A percentile compares a stretch with the other conserved stretches of the same genome.
These are phyloP conservation scores for Hemileia vastatrix DNA, from an alignment of 1,284 basidiomycete genomes.

Conservation along the genomic window DNA sequence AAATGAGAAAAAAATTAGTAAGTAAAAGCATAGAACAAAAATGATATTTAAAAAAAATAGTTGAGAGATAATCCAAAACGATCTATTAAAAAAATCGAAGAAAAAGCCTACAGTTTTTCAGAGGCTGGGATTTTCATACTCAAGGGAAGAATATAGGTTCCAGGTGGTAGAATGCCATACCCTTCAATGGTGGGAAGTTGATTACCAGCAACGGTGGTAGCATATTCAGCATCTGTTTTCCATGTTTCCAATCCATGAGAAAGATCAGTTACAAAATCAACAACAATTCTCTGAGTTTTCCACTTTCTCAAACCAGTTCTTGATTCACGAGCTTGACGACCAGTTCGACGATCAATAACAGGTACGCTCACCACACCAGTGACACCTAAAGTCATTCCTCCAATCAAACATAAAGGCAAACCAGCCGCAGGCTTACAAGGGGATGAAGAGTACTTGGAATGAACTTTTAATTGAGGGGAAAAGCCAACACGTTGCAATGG, in stretches of 20 bases:
- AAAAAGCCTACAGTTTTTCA: constrained; percentile 33
- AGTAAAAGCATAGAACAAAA: neutral
- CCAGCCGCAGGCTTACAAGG: constrained; percentile 17
- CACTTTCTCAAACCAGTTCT: constrained; percentile 21
- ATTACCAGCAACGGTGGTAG: constrained; percentile 18
- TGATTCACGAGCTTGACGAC: constrained; percentile 3
- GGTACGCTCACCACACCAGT: constrained; percentile 38
- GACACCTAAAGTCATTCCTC: constrained; percentile 40
- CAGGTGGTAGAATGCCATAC: constrained; percentile 32
- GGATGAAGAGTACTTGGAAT: constrained; percentile 27
- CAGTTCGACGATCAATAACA: constrained; percentile 29
- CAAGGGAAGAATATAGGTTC: constrained; percentile 39
- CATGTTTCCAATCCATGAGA: constrained; percentile 37
- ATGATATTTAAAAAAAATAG: neutral
- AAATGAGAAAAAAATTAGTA: neutral
- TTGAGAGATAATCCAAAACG: neutral
- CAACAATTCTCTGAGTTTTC: constrained; percentile 36
- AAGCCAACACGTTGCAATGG: constrained; percentile 39
- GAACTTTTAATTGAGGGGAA: constrained; percentile 35
- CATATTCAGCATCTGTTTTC: constrained; percentile 37
- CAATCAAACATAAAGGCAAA: constrained; percentile 21
- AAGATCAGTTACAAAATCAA: constrained; percentile 41
- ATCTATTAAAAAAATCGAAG: neutral
- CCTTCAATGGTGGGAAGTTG: constrained; percentile 24
- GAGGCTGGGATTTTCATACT: constrained; percentile 42